These are phyloP conservation scores for Penstemon eatonii DNA, from an alignment of 257 asterid species.

Conservation along the genomic window DNA sequence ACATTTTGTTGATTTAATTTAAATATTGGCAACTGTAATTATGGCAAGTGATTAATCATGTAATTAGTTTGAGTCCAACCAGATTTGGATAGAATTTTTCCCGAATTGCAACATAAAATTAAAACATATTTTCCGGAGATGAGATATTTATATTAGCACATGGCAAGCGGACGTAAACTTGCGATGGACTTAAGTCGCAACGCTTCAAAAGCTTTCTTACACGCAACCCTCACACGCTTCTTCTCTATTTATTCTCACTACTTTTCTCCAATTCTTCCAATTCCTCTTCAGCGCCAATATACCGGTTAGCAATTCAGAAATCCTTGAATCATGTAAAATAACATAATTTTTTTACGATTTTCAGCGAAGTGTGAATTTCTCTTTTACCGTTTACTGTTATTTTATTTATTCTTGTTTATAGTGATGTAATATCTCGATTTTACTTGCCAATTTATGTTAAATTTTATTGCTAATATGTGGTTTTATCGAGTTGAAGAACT, in stretches of 20 bases:
- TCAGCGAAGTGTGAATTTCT: not conserved
- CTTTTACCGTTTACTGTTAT: not conserved
- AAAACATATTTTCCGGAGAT: not conserved
- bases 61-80: too few relatives aligned
- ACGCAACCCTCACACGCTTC: constrained; percentile 75
- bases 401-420: not conserved
- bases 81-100: too few relatives aligned
- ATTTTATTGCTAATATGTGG: constrained; percentile 12
- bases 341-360: not conserved
- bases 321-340: too few relatives aligned
- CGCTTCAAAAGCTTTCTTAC: constrained; percentile 48
- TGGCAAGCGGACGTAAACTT: constrained; percentile 43
- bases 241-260: not conserved
- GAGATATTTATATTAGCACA: not conserved
- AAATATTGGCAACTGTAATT: too few relatives aligned
- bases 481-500: constrained; percentile 1
- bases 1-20: too few relatives aligned
- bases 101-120: not conserved
- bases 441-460: not conserved
- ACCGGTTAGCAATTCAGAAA: constrained; percentile 23
- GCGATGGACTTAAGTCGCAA: constrained; percentile 54
- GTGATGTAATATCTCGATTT: constrained; percentile 8
- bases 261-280: constrained; percentile 16
- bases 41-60: too few relatives aligned
- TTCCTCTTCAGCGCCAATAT: constrained; percentile 25